Percentiles rank a stretch among this genome's conserved stretches.
Evolutionary conservation across 2,329 filamentous ascomycete species (phyloP).

Genomic region (Dothideomycetes sp.): DNA sequence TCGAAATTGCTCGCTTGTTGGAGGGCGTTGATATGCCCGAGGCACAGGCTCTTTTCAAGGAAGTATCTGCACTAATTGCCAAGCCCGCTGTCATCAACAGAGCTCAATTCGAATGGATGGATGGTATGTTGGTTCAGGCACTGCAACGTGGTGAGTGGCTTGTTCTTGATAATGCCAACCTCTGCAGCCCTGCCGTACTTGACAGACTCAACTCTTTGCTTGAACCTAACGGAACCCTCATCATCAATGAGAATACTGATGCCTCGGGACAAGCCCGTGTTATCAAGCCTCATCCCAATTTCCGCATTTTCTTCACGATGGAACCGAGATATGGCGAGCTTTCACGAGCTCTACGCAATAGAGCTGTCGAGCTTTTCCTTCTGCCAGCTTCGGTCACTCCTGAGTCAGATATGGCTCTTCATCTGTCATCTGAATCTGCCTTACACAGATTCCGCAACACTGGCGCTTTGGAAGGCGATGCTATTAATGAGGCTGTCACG

Average conservation of each 20-base stretch:
- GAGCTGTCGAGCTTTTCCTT: constrained; percentile 82
- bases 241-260: constrained; percentile 87
- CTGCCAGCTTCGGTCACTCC: constrained; percentile 15
- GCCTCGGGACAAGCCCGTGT: constrained; percentile 71
- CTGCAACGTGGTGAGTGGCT: constrained; percentile 83
- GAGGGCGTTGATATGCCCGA: constrained; percentile 4
- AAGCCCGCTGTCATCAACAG: constrained; percentile 53
- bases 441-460: constrained; percentile 31
- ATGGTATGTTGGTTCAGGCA: constrained; percentile 83
- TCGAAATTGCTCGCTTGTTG: constrained; percentile 12
- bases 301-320: constrained; percentile 88
- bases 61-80: constrained; percentile 43
- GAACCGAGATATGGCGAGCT: constrained; percentile 88
- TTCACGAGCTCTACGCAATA: constrained; percentile 92
- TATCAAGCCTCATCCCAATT: constrained; percentile 73
- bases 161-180: constrained; percentile 91
- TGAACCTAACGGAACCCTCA: constrained; percentile 78
- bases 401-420: background rate
- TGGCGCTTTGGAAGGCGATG: constrained; percentile 18
- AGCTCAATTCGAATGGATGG: constrained; percentile 90
- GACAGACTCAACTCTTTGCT: constrained; percentile 91
- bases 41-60: constrained; percentile 33
- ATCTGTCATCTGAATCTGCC: constrained; percentile 29
- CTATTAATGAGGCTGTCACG: constrained; percentile 20
- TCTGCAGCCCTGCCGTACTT: constrained; percentile 89